Evolutionary conservation across 1,139 yeast genomes (phyloP), one percentile per base, ranked within the genome.

Genomic region (Candida tetrigidarum): DNA sequence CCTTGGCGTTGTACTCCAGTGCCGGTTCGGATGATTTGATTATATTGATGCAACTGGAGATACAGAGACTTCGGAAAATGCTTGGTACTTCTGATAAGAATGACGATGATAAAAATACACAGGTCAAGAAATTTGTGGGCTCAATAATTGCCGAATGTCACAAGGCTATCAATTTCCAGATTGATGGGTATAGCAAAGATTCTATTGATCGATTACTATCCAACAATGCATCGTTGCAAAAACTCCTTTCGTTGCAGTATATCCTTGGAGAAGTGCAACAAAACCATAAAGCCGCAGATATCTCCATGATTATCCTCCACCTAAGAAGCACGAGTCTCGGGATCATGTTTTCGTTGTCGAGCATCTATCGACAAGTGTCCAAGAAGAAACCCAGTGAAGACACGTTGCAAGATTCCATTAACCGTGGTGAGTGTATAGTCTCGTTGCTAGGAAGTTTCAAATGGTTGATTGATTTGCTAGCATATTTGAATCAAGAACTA

Each of bases 381-480:
- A 73, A 80, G 54, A 72, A 72, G 53, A 74, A 73, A 52, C 76
- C 78, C 0, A 57, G 68, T 1, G 78, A 74, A 46, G 86, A 82
- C 51, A 73, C 72, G 14, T 53, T 78, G 20, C 71, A 70, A 23
- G 89, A 85, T 54, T 74, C 83, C 0, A 73, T 78, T 14, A 69
- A 77, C 44, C 62, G 86, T 55, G 80, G 83, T 41, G 81, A 83
- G 58, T 69, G 81, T 48, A 71, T 85, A 5, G 65, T 83, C 46
- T 78, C 86, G 15, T 72, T 86, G 42, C 62, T 86, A 16, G 96
- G 96, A 0, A 78, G 83, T 34, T 77, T 85, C n/a, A 76, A 88
- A 53, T 90, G 96, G 96, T 74, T 85, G 47, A 72, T 86, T 34
- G 96, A 89, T 58, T 74, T 87, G 46, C 70, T 87, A 54, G 78